A percentile compares a stretch with the other conserved stretches of the same genome.
phyloP scores from a whole-genome alignment of 306 rosid species.

The Medicago truncatula region DNA sequence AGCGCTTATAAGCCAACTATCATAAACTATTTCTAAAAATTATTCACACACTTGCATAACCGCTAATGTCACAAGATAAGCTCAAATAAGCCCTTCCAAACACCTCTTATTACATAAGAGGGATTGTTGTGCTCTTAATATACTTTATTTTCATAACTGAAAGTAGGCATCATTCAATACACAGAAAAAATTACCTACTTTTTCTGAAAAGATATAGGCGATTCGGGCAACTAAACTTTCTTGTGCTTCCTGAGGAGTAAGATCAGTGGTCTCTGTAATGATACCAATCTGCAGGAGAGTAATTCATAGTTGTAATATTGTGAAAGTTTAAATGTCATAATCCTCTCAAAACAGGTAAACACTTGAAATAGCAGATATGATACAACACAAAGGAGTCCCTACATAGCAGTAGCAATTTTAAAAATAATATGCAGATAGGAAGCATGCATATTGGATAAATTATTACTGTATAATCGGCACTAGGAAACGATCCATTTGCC shows the following conservation, averaged over 20 bases:
- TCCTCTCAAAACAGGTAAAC: slow-evolving; percentile 23
- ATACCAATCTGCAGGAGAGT: slow-evolving; percentile 75
- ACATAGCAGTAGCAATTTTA: background rate
- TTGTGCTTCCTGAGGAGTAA: slow-evolving; percentile 67
- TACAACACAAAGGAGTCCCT: slow-evolving; percentile 5
- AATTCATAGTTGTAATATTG: slow-evolving; percentile 32
- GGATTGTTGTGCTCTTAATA: background rate
- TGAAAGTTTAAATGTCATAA: slow-evolving; percentile 14
- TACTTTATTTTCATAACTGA: slow-evolving; percentile 26
- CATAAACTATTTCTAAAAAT: background rate
- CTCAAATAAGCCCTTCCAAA: background rate
- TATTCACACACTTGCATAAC: background rate
- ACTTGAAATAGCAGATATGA: slow-evolving; percentile 25
- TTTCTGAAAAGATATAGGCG: slow-evolving; percentile 64
- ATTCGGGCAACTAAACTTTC: slow-evolving; percentile 63
- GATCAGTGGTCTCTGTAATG: slow-evolving; percentile 42
- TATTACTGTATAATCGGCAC: background rate
- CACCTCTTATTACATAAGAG: slow-evolving; percentile 6
- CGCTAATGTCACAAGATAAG: background rate
- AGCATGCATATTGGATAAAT: slow-evolving; percentile 22
- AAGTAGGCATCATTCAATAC: slow-evolving; percentile 18
- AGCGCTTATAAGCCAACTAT: background rate
- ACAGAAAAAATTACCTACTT: slow-evolving; percentile 57
- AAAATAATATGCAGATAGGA: background rate
- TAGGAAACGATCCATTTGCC: slow-evolving; percentile 9